Conservation (phyloP, 2,329 filamentous ascomycete species). For the Endocalyx cinctus region DNA sequence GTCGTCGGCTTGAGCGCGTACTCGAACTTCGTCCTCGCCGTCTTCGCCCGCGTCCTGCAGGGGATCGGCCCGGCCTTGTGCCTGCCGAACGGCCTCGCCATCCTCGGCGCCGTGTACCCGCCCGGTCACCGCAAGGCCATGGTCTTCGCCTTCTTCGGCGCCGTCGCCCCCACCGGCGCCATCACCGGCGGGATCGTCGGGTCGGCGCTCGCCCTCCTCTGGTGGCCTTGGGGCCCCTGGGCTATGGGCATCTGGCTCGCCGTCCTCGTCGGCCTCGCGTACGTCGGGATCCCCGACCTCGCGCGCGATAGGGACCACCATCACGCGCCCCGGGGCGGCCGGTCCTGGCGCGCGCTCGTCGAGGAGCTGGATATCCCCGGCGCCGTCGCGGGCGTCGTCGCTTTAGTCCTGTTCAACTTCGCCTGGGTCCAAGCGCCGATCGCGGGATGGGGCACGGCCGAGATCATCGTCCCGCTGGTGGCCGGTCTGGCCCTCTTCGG, state of each 20-base stretch:
- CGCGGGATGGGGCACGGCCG: slow-evolving; percentile 45
- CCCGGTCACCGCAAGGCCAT: slow-evolving; percentile 30
- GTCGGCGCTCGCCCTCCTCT: slow-evolving; percentile 17
- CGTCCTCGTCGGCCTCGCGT: slow-evolving; percentile 16
- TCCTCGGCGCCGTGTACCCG: slow-evolving; percentile 49
- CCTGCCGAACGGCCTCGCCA: slow-evolving; percentile 52
- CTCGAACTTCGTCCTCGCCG: slow-evolving; percentile 32
- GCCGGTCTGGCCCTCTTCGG: slow-evolving; percentile 44
- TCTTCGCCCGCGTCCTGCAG: slow-evolving; percentile 44
- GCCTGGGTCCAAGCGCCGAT: slow-evolving; percentile 56
- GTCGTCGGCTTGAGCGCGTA: slow-evolving; percentile 31
- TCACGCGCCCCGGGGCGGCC: slow-evolving; percentile 6
- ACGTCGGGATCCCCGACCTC: slow-evolving; percentile 8
- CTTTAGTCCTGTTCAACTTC: slow-evolving; percentile 52
- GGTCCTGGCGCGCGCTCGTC: slow-evolving; percentile 13
- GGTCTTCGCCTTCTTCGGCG: slow-evolving; percentile 31
- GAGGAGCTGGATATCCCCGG: slow-evolving; percentile 22
- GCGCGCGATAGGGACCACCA: slow-evolving; percentile 1
- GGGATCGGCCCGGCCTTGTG: slow-evolving; percentile 51
- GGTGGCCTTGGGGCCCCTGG: slow-evolving; percentile 29
- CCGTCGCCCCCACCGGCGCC: slow-evolving; percentile 27
- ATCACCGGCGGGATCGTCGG: slow-evolving; percentile 26
- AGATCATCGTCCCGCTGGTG: slow-evolving; percentile 47
- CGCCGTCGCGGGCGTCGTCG: slow-evolving; percentile 37
- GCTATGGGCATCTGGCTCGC: slow-evolving; percentile 22